phyloP scores from a whole-genome alignment of 2,329 filamentous ascomycete species.

The Botrytis porri region DNA sequence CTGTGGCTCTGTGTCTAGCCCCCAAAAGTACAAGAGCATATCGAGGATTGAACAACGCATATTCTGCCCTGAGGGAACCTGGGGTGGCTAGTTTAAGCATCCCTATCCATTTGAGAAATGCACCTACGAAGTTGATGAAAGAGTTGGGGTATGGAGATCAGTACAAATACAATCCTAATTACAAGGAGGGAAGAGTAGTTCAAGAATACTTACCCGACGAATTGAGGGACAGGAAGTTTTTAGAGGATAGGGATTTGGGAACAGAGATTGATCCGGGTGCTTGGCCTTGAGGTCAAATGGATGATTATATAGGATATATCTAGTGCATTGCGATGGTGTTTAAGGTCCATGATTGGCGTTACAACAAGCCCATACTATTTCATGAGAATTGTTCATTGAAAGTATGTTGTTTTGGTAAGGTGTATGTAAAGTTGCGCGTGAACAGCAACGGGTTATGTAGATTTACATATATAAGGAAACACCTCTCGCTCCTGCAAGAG shows the following conservation, averaged over 20 bases:
- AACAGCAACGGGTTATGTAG: constrained; percentile 5
- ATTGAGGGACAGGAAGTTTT: constrained; percentile 66
- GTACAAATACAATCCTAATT: constrained; percentile 97
- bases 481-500: background rate
- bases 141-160: constrained; percentile 85
- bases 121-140: constrained; percentile 88
- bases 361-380: background rate
- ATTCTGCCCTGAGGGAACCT: constrained; percentile 75
- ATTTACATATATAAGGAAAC: constrained; percentile 1
- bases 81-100: constrained; percentile 79
- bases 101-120: constrained; percentile 85
- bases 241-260: constrained; percentile 79
- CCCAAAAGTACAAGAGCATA: constrained; percentile 89
- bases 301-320: constrained; percentile 13
- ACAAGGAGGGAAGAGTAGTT: constrained; percentile 71
- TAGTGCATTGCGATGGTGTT: constrained; percentile 26
- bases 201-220: constrained; percentile 89
- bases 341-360: background rate
- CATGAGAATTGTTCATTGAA: background rate
- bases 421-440: constrained; percentile 2
- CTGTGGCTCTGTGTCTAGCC: constrained; percentile 75
- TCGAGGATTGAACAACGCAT: constrained; percentile 75
- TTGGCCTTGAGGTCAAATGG: constrained; percentile 28
- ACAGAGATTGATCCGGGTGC: constrained; percentile 64
- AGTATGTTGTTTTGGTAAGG: background rate